A percentile compares a stretch with the other conserved stretches of the same genome.
phyloP scores from a whole-genome alignment of 1,284 basidiomycete species.

The Phellopilus nigrolimitatus region DNA sequence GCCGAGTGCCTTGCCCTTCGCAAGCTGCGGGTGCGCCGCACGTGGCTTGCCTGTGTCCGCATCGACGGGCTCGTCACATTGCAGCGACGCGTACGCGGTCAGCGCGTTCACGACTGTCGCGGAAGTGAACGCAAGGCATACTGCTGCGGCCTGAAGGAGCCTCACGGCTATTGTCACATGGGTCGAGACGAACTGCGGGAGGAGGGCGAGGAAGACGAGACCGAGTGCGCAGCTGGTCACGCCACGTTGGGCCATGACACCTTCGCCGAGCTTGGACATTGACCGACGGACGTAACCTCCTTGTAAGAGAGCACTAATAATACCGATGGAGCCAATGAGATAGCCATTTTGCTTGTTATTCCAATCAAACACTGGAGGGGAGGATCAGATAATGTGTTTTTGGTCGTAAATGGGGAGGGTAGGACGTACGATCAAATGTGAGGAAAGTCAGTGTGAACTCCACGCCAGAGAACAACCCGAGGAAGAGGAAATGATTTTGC shows the following conservation, averaged over 20 bases:
- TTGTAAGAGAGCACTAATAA: conserved; percentile 82
- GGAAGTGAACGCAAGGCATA: conserved; percentile 83
- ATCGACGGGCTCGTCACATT: conserved; percentile 73
- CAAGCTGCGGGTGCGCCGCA: conserved; percentile 57
- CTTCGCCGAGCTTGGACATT: conserved; percentile 66
- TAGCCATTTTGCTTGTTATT: conserved; percentile 86
- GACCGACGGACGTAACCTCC: conserved; percentile 85
- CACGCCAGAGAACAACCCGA: conserved; percentile 85
- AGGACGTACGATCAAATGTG: conserved; percentile 66
- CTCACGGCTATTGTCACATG: conserved; percentile 44
- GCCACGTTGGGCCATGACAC: conserved; percentile 74
- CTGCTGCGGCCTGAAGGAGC: conserved; percentile 69
- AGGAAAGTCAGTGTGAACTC: conserved; percentile 92
- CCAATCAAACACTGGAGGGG: conserved; percentile 71
- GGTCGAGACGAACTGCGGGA: conserved; percentile 53
- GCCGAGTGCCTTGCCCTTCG: conserved; percentile 83
- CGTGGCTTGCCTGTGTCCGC: conserved; percentile 49
- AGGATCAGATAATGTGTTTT: conserved; percentile 4
- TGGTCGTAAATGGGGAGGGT: conserved; percentile 2
- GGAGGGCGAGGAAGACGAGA: conserved; percentile 61
- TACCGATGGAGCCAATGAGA: conserved; percentile 82
- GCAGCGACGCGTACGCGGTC: conserved; percentile 80
- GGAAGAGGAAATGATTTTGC: conserved; percentile 73
- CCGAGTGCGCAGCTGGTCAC: conserved; percentile 66
- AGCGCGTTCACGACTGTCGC: conserved; percentile 90